Evolutionary conservation across 1,284 basidiomycete genomes (phyloP).

Genomic region (Rhodofomes roseus): DNA sequence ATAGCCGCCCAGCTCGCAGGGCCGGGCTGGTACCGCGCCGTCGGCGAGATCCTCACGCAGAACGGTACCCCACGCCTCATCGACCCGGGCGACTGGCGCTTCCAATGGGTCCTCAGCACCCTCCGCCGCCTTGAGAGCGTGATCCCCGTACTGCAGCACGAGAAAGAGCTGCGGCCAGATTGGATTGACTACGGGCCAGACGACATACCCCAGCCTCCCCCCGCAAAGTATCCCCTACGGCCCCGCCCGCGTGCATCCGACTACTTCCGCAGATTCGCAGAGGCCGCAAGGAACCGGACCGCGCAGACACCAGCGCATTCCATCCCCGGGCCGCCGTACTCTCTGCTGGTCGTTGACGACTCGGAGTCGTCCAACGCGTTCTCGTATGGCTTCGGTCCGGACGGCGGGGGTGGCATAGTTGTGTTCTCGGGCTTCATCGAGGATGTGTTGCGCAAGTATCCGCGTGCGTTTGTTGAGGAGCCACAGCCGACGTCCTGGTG

Average conservation of each 20-base stretch:
- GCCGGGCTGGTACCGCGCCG: slow-evolving; percentile 80
- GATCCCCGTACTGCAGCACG: slow-evolving; percentile 61
- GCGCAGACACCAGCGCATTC: slow-evolving; percentile 43
- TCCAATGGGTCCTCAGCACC: slow-evolving; percentile 75
- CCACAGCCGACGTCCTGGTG: slow-evolving; percentile 41
- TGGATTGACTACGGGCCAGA: slow-evolving; percentile 53
- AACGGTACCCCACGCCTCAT: slow-evolving; percentile 64
- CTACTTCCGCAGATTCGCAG: slow-evolving; percentile 52
- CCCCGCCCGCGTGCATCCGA: slow-evolving; percentile 71
- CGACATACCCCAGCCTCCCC: slow-evolving; percentile 64
- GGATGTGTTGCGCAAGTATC: slow-evolving; percentile 59
- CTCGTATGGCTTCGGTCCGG: slow-evolving; percentile 87
- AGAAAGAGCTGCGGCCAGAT: slow-evolving; percentile 47
- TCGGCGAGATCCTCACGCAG: slow-evolving; percentile 71
- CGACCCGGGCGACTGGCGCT: slow-evolving; percentile 78
- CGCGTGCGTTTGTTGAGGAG: slow-evolving; percentile 14
- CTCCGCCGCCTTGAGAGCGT: slow-evolving; percentile 69
- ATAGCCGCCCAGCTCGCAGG: slow-evolving; percentile 77
- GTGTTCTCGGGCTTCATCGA: slow-evolving; percentile 88
- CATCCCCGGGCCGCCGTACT: slow-evolving; percentile 81
- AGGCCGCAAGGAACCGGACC: slow-evolving; percentile 42
- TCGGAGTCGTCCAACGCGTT: slow-evolving; percentile 82
- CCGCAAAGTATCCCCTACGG: slow-evolving; percentile 64
- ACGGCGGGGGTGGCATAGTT: slow-evolving; percentile 86
- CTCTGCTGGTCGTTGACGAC: slow-evolving; percentile 78